These are phyloP conservation scores for Boletus fagicola DNA, from an alignment of 768 basidiomycete species.

Conservation along the genomic window DNA sequence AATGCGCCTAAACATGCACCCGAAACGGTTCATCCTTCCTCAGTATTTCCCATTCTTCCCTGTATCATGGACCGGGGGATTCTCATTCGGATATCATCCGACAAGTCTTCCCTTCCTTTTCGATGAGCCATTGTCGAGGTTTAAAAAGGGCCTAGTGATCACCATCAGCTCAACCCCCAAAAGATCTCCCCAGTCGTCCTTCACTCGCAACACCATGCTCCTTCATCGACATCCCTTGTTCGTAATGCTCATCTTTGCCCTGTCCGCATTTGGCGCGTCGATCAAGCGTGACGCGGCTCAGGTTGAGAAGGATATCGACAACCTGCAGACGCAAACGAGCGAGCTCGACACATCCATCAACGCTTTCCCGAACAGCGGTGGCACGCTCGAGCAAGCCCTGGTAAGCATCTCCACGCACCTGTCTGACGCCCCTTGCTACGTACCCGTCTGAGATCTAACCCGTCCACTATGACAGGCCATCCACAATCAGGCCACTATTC, in stretches of 20 bases:
- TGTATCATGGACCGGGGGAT: background rate
- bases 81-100: background rate
- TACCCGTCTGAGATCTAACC: background rate
- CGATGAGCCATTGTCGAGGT: background rate
- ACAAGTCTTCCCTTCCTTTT: background rate
- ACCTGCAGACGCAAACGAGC: fast-evolving
- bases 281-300: slow-evolving; percentile 2
- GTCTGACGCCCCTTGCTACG: background rate
- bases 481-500: fast-evolving
- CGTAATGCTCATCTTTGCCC: slow-evolving; percentile 9
- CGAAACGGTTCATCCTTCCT: background rate
- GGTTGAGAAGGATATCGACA: background rate
- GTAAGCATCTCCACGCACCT: slow-evolving; percentile 1
- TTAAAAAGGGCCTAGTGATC: background rate
- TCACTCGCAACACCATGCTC: slow-evolving; percentile 5
- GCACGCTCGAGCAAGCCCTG: fast-evolving
- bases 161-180: background rate
- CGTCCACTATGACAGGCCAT: background rate
- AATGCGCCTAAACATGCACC: background rate
- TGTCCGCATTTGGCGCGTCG: slow-evolving; percentile 10
- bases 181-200: background rate
- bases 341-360: background rate
- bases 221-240: slow-evolving; percentile 13
- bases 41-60: background rate
- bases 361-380: background rate